Evolutionary conservation across 495 filamentous ascomycete species (phyloP), one percentile per base, ranked within the genome.

Genomic region (Aspergillus sclerotioniger): DNA sequence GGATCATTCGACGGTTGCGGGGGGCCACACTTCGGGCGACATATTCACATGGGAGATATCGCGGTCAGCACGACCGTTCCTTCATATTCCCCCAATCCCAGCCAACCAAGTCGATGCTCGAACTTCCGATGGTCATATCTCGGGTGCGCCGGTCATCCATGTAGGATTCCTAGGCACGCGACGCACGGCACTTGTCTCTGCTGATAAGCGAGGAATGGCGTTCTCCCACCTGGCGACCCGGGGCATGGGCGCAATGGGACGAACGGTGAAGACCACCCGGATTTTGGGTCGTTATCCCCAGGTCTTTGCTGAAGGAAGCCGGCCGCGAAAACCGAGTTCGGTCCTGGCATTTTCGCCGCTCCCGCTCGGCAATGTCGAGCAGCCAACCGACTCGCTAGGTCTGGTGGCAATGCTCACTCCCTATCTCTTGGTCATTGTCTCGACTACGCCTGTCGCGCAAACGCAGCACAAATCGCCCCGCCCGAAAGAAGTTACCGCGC

Each of bases 1-100:
- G 45, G 94, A 99, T 65, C 90, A 97, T 71, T 86, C 89, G 7
- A 96, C 91, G 15, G 80, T 98, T 63, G 94, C 91, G 32, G 88
- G 86, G 45, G 94, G 94, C 3, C 94, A 99, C 81, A 86, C 85
- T 12, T 89, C 86, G 60, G 94, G 94, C 13, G 85, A 87, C 68
- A 97, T 99, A 16, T 99, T 96, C 63, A 98, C 93, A 2, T 99
- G 94, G 94, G 94, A 99, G 66, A 85, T 94, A 25, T 82, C 86
- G 17, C 82, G 87, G 46, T 84, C 89, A 21, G 86, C 90, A 3
- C 82, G 87, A 43, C 94, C 92, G 3, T 99, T 99, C 64, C 82
- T 99, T 33, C 87, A 89, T 47, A 91, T 99, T 16, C 84, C 87
- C 8, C 90, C 91, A 31, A 75, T 96, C 10, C 84, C 89, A 44